phyloP scores from a whole-genome alignment of 495 filamentous ascomycete genomes.

The Parachaetomium inaequale region DNA sequence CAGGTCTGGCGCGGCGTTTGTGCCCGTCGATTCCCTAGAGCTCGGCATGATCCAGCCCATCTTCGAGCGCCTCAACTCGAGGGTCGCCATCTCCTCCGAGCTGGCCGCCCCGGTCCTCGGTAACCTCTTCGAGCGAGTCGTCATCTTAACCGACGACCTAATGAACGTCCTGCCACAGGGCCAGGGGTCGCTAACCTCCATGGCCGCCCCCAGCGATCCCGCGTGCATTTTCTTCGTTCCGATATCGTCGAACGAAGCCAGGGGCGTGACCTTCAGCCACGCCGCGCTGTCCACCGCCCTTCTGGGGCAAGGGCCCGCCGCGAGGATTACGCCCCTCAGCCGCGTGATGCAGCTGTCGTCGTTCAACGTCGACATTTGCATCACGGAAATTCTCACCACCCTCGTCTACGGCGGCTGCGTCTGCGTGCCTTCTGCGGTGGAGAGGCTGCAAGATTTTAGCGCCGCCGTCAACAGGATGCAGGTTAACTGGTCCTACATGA shows the following conservation, averaged over 20 bases:
- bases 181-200: slow-evolving; percentile 35
- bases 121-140: slow-evolving; percentile 38
- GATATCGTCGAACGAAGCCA: slow-evolving; percentile 31
- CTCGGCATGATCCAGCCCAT: slow-evolving; percentile 41
- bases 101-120: slow-evolving; percentile 32
- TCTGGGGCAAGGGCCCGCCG: slow-evolving; percentile 46
- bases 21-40: slow-evolving; percentile 42
- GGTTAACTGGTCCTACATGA: slow-evolving; percentile 50
- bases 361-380: slow-evolving; percentile 64
- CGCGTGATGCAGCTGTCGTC: slow-evolving; percentile 65
- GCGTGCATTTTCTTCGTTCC: slow-evolving; percentile 45
- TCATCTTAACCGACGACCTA: slow-evolving; percentile 34
- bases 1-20: slow-evolving; percentile 44
- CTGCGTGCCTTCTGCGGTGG: slow-evolving; percentile 45
- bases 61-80: slow-evolving; percentile 39
- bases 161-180: slow-evolving; percentile 26
- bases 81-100: slow-evolving; percentile 40
- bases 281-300: slow-evolving; percentile 42
- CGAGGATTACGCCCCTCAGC: slow-evolving; percentile 48
- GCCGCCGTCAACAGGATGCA: slow-evolving; percentile 44
- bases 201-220: slow-evolving; percentile 37
- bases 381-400: slow-evolving; percentile 63
- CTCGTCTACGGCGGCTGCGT: slow-evolving; percentile 53
- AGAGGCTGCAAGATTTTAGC: slow-evolving; percentile 37
- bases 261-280: slow-evolving; percentile 45